Percentiles rank a stretch among this genome's conserved stretches.
phyloP scores from a whole-genome alignment of 192 early-diverging fungal genomes.

The Chytriomyces confervae region DNA sequence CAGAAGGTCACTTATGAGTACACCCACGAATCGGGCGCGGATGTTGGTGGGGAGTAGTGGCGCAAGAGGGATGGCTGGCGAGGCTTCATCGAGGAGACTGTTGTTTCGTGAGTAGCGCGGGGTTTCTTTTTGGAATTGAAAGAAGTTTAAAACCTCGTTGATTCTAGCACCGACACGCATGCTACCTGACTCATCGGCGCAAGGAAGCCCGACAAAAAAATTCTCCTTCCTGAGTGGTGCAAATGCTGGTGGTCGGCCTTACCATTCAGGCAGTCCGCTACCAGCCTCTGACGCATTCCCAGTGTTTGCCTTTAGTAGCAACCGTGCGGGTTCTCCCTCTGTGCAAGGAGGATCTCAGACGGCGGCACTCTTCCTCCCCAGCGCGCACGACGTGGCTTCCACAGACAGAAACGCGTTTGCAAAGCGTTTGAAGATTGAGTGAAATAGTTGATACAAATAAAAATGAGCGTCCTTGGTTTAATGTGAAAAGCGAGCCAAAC shows the following conservation, averaged over 20 bases:
- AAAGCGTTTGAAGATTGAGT: slow-evolving; percentile 45
- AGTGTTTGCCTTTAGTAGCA: too few species aligned
- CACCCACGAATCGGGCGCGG: not conserved
- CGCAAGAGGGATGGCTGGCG: not conserved
- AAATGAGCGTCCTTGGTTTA: too few species aligned
- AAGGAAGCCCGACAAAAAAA: too few species aligned
- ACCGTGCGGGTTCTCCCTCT: too few species aligned
- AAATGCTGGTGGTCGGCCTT: too few species aligned
- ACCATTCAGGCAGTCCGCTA: too few species aligned
- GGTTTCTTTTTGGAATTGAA: not conserved
- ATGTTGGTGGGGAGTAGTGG: not conserved
- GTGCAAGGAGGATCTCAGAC: too few species aligned
- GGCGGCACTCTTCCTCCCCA: slow-evolving; percentile 34
- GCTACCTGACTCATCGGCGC: too few species aligned
- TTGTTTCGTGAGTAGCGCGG: not conserved
- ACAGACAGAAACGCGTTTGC: slow-evolving; percentile 43
- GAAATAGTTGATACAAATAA: not conserved
- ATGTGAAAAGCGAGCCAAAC: slow-evolving; percentile 33
- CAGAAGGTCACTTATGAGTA: slow-evolving; percentile 12
- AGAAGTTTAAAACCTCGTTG: too few species aligned
- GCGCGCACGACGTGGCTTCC: slow-evolving; percentile 37
- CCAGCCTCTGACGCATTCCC: too few species aligned
- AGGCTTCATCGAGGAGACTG: not conserved
- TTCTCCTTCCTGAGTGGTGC: too few species aligned
- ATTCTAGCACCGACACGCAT: too few species aligned